phyloP scores from a whole-genome alignment of 2,329 filamentous ascomycete genomes.

The Trichophyton verrucosum region DNA sequence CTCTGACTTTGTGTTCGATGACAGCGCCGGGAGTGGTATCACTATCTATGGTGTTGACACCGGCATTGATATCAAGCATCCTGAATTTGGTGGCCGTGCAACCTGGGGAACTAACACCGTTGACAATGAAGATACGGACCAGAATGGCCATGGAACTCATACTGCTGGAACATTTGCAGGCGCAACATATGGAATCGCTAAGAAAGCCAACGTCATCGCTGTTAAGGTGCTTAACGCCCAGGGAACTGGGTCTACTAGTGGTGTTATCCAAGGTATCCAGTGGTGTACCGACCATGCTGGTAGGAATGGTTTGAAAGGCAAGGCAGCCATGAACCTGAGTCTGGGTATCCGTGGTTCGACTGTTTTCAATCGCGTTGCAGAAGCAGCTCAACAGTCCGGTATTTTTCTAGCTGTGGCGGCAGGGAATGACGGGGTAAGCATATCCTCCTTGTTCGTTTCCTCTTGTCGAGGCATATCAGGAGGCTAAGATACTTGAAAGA shows the following conservation, averaged over 20 bases:
- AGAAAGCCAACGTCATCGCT: slow-evolving; percentile 29
- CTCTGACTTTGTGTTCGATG: slow-evolving; percentile 26
- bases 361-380: slow-evolving; percentile 29
- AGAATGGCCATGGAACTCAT: slow-evolving; percentile 30
- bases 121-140: slow-evolving; percentile 13
- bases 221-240: slow-evolving; percentile 39
- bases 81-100: slow-evolving; percentile 28
- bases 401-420: slow-evolving; percentile 32
- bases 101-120: slow-evolving; percentile 25
- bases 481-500: slow-evolving; percentile 4
- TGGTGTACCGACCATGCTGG: slow-evolving; percentile 26
- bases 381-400: slow-evolving; percentile 25
- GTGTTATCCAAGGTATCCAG: slow-evolving; percentile 40
- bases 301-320: slow-evolving; percentile 19
- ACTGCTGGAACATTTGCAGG: slow-evolving; percentile 28
- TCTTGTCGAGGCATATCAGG: slow-evolving; percentile 16
- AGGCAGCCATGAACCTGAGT: slow-evolving; percentile 26
- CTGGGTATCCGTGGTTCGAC: slow-evolving; percentile 25
- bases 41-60: slow-evolving; percentile 29
- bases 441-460: not conserved
- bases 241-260: slow-evolving; percentile 34
- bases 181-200: slow-evolving; percentile 27
- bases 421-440: slow-evolving; percentile 25
- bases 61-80: slow-evolving; percentile 24
- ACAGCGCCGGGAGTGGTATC: slow-evolving; percentile 23